Conservation (phyloP, 2,329 filamentous ascomycete genomes). For the Nothophaeocryptopus gaeumannii region DNA sequence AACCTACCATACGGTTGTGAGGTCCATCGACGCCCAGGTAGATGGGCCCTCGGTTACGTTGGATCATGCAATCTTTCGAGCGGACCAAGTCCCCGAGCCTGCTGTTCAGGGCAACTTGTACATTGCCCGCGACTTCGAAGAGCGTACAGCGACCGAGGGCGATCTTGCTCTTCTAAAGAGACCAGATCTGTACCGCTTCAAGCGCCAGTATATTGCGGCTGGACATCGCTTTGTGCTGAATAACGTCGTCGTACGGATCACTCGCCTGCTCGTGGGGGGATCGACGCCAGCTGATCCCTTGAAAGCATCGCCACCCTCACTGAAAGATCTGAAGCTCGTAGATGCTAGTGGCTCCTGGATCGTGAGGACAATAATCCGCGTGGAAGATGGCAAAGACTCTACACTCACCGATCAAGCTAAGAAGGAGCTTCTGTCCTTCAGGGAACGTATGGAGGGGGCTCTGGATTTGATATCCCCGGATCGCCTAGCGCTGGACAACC, state of each 20-base stretch:
- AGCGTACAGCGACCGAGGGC: constrained; percentile 47
- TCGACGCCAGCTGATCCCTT: constrained; percentile 21
- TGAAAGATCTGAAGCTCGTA: constrained; percentile 48
- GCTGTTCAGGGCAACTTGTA: constrained; percentile 37
- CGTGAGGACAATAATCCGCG: constrained; percentile 56
- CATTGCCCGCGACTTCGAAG: constrained; percentile 52
- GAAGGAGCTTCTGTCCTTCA: constrained; percentile 54
- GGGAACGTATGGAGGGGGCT: constrained; percentile 55
- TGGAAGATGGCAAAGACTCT: constrained; percentile 55
- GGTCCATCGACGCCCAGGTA: constrained; percentile 16
- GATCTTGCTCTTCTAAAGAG: constrained; percentile 35
- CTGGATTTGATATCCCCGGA: constrained; percentile 58
- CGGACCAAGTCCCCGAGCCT: constrained; percentile 42
- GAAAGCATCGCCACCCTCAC: constrained; percentile 38
- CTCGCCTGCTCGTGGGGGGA: constrained; percentile 39
- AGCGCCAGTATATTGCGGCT: constrained; percentile 55
- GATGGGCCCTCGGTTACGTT: background rate
- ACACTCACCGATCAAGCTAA: constrained; percentile 54
- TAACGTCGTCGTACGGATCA: constrained; percentile 56
- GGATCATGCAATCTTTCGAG: constrained; percentile 26
- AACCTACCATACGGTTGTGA: constrained; percentile 25
- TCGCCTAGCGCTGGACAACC: constrained; percentile 58
- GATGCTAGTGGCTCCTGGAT: constrained; percentile 59
- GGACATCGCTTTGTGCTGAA: constrained; percentile 58
- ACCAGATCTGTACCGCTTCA: constrained; percentile 23